These are phyloP conservation scores for Hawksworthiomyces lignivorus DNA, from an alignment of 2,329 filamentous ascomycete genomes.

Conservation along the genomic window DNA sequence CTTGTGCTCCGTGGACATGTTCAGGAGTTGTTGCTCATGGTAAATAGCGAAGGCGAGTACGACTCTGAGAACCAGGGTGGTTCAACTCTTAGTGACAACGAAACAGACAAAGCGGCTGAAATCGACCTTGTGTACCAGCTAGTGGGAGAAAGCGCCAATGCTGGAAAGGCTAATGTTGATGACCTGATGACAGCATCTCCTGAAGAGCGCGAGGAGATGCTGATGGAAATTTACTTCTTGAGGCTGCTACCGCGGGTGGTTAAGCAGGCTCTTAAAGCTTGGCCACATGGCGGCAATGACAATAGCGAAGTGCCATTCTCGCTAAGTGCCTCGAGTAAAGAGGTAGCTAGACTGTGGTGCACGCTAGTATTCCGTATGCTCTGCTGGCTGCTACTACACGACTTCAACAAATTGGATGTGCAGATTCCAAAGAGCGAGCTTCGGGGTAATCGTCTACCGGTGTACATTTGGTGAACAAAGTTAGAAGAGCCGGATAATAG, in stretches of 20 bases:
- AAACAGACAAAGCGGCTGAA: no score
- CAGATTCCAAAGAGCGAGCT: constrained; percentile 46
- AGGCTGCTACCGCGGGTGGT: constrained; percentile 34
- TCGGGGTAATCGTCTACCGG: constrained; percentile 45
- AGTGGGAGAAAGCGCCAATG: no score
- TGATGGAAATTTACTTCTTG: constrained; percentile 46
- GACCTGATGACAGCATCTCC: constrained; percentile 39
- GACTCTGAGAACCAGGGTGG: constrained; percentile 14
- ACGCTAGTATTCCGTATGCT: constrained; percentile 48
- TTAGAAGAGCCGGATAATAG: no score
- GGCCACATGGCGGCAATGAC: background rate
- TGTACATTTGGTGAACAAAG: constrained; percentile 34
- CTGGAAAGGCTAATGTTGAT: constrained; percentile 25
- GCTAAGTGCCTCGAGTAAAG: no score
- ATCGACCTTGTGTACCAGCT: no score
- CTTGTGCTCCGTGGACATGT: constrained; percentile 41
- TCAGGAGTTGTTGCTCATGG: constrained; percentile 37
- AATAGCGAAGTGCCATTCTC: no score
- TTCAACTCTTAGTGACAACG: background rate
- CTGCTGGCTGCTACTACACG: constrained; percentile 49
- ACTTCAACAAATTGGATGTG: constrained; percentile 46
- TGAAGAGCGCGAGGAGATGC: constrained; percentile 40
- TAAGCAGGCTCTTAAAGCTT: constrained; percentile 21
- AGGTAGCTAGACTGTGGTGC: constrained; percentile 41
- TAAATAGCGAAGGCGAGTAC: constrained; percentile 32